These are phyloP conservation scores for Purpureocillium takamizusanense DNA, from an alignment of 2,329 filamentous ascomycete species.

Conservation along the genomic window DNA sequence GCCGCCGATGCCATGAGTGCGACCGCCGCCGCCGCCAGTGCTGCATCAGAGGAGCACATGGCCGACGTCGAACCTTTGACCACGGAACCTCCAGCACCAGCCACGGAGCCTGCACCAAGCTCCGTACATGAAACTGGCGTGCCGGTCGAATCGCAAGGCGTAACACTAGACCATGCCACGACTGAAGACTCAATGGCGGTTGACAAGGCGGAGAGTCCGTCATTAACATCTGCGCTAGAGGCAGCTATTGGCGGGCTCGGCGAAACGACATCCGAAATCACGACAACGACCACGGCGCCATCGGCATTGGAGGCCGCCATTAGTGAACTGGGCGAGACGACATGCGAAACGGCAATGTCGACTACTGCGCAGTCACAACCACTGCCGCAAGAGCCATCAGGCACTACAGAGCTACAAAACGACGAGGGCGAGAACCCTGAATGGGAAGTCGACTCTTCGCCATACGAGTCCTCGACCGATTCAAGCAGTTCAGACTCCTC, in stretches of 20 bases:
- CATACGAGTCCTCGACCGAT: conserved; percentile 59
- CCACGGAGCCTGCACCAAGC: background rate
- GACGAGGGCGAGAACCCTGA: conserved; percentile 50
- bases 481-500: conserved; percentile 51
- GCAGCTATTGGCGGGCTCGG: conserved; percentile 32
- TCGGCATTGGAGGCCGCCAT: background rate
- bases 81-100: background rate
- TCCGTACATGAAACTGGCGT: too few species aligned
- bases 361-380: conserved; percentile 4
- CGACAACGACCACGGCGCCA: background rate
- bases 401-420: conserved; percentile 15
- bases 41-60: conserved; percentile 7
- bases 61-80: background rate
- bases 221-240: conserved; percentile 32
- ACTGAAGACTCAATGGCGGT: conserved; percentile 25
- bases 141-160: too few species aligned
- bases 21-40: conserved; percentile 15
- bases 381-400: conserved; percentile 4
- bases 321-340: too few species aligned
- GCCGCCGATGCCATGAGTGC: conserved; percentile 20
- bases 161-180: background rate
- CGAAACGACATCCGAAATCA: too few species aligned
- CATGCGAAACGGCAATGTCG: conserved; percentile 1
- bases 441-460: conserved; percentile 77
- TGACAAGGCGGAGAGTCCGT: conserved; percentile 25